Conservation (phyloP, 2,329 filamentous ascomycete species). For the Fusarium sterilihyphosum region DNA sequence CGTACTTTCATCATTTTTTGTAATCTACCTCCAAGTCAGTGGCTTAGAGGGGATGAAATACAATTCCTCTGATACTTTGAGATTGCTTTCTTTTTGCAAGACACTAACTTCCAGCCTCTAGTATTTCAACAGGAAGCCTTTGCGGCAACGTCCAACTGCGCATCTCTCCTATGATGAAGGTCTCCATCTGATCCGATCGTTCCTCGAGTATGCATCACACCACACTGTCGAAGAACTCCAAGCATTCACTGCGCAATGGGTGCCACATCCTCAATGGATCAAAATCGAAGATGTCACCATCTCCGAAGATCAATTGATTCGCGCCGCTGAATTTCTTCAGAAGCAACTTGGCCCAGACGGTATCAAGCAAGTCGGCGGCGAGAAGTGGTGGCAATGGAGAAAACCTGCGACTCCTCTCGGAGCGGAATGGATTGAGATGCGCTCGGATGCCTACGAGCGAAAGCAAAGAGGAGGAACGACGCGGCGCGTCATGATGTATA, state of each 20-base stretch:
- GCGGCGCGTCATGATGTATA: conserved; percentile 87
- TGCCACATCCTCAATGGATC: conserved; percentile 89
- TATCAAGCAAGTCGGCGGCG: conserved; percentile 79
- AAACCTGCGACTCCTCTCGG: conserved; percentile 71
- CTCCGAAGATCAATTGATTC: conserved; percentile 68
- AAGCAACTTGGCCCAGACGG: conserved; percentile 82
- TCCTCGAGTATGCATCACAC: conserved; percentile 84
- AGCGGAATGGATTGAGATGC: conserved; percentile 98
- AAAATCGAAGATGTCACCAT: conserved; percentile 77
- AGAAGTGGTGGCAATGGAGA: conserved; percentile 91
- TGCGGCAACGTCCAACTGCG: conserved; percentile 82
- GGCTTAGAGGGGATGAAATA: neutral
- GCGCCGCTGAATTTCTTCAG: conserved; percentile 73
- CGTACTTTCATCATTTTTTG: conserved; percentile 44
- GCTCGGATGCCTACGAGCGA: conserved; percentile 74
- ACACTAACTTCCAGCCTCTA: conserved; percentile 48
- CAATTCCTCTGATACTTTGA: neutral
- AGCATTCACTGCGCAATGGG: conserved; percentile 89
- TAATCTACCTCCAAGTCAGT: neutral
- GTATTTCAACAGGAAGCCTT: conserved; percentile 83
- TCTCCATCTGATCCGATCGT: conserved; percentile 84
- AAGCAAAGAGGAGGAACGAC: conserved; percentile 68
- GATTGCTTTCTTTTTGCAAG: neutral
- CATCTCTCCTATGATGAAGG: conserved; percentile 96
- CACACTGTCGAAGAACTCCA: conserved; percentile 95